Evolutionary conservation across 208 protist genomes (phyloP), one percentile per base, ranked within the genome.

Genomic region (Polymyxa betae): DNA sequence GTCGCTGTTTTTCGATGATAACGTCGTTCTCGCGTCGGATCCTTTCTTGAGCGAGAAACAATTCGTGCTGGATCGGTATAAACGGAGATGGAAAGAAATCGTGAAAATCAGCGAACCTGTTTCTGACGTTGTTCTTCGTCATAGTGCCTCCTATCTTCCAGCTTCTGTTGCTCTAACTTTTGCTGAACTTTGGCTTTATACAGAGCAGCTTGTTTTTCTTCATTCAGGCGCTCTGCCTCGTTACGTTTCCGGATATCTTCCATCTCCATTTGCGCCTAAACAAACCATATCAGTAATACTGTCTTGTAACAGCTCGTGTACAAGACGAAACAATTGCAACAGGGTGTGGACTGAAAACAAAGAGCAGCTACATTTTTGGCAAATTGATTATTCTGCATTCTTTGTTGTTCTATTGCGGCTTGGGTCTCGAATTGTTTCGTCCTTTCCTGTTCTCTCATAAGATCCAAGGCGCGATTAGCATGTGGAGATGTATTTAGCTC

Each of bases 401-500:
- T 16, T 88, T 16, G 20, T 29, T 16, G 29, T 29, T 66, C 54
- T 16, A 66, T 66, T 29, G 54, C 54, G 20, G 54, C 54, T n/a
- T 88, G 77, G 20, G 77, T 68, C 24, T 88, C 77, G 20, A 68
- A 24, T 29, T 88, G 77, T n/a, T 88, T 88, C 77, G 77, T 88
- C 77, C 16, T 88, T n/a, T 88, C 77, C 46, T 88, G 77, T 24
- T 16, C 46, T n/a, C 35, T 16, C 16, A n/a, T n/a, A 16, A 88
- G 77, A 16, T 88, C 46, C 77, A 88, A 29, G 20, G 77, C 77
- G 16, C 46, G 40, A 49, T 88, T 29, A 24, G 77, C 77, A 88
- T 88, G 35, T n/a, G 46, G 35, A 49, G 77, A 88, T 29, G 35
- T 88, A n/a, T 88, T 68, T 29, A 88, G 35, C 77, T 88, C 77